Conservation (phyloP, 2,329 filamentous ascomycete species). For the Ascochyta fabae region DNA sequence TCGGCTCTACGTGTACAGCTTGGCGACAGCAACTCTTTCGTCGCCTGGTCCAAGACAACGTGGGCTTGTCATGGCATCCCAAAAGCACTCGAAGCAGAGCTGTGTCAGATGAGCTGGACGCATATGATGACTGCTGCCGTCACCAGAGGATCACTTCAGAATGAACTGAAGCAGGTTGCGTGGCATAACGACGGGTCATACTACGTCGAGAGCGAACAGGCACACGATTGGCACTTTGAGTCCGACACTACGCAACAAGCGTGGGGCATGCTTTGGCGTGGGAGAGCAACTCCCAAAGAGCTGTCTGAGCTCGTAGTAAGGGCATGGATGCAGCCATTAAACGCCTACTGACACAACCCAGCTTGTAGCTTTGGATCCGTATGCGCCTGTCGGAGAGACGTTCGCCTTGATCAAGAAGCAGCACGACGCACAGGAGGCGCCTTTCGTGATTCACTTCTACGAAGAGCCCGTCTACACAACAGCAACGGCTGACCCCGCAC, state of each 20-base stretch:
- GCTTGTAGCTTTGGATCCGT: constrained; percentile 32
- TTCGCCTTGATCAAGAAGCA: constrained; percentile 39
- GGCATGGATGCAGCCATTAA: background rate
- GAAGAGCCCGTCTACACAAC: constrained; percentile 22
- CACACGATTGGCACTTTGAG: constrained; percentile 21
- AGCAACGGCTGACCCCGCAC: background rate
- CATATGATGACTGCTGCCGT: background rate
- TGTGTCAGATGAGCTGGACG: constrained; percentile 16
- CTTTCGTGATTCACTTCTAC: constrained; percentile 29
- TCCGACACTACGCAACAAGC: constrained; percentile 12
- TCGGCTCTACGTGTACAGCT: constrained; percentile 33
- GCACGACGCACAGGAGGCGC: constrained; percentile 11
- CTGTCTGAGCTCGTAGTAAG: constrained; percentile 30
- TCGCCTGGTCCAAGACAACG: constrained; percentile 26
- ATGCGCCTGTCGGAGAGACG: constrained; percentile 26
- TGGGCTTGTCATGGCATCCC: constrained; percentile 32
- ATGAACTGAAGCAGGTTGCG: constrained; percentile 15
- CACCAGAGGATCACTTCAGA: constrained; percentile 21
- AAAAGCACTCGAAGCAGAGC: constrained; percentile 1
- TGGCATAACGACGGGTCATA: constrained; percentile 35
- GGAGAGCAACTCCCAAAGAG: background rate
- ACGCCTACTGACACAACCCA: constrained; percentile 17
- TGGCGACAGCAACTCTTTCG: constrained; percentile 30
- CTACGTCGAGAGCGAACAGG: constrained; percentile 19
- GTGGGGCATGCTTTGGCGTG: constrained; percentile 30